phyloP scores from a whole-genome alignment of 2,329 filamentous ascomycete genomes.

The Trichoderma endophyticum region DNA sequence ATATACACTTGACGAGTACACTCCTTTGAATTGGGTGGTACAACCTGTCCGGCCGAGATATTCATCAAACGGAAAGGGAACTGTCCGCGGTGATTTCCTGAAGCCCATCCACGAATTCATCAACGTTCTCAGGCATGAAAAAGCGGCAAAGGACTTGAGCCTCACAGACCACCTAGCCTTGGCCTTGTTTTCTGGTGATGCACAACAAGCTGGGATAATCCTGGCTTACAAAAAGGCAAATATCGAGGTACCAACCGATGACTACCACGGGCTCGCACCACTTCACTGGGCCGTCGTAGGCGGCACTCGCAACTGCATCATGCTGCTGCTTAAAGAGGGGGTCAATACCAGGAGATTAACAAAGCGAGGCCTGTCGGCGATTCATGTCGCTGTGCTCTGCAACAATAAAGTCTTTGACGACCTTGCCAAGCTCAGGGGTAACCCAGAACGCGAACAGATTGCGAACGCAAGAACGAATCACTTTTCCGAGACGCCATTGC shows the following conservation, averaged over 20 bases:
- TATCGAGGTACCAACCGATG: background rate
- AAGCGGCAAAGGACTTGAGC: background rate
- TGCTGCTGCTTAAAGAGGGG: background rate
- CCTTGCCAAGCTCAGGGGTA: background rate
- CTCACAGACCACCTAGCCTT: background rate
- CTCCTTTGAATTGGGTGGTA: background rate
- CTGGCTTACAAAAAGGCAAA: background rate
- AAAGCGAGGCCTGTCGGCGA: background rate
- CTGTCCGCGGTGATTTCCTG: background rate
- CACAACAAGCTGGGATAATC: background rate
- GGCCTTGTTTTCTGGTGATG: constrained; percentile 4
- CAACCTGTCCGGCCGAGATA: background rate
- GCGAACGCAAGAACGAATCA: background rate
- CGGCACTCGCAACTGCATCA: background rate
- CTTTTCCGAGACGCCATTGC: background rate
- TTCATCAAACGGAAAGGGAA: background rate
- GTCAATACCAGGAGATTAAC: background rate
- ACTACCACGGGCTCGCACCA: background rate
- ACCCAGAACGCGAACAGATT: background rate
- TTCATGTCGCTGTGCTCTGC: constrained; percentile 4
- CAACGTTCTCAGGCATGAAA: background rate
- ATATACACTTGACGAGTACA: background rate
- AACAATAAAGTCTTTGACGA: constrained; percentile 3
- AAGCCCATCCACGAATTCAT: constrained; percentile 11
- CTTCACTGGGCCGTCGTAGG: constrained; percentile 15